Conservation (phyloP, 2,329 filamentous ascomycete species). For the Endoconidiophora laricicola region DNA sequence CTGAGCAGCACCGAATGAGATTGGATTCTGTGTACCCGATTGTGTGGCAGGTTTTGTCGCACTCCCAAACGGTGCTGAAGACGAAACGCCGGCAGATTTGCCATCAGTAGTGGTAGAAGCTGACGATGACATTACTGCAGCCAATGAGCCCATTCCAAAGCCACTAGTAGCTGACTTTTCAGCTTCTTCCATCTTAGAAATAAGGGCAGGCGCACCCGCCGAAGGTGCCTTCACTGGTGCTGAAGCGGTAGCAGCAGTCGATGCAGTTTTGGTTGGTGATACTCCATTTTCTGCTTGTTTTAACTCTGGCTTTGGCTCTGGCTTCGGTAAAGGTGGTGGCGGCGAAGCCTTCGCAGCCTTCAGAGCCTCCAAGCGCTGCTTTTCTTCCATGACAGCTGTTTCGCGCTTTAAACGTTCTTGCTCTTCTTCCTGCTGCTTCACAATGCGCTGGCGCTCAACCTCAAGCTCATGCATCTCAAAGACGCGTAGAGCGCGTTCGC, state of each 20-base stretch:
- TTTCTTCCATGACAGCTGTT: slow-evolving; percentile 29
- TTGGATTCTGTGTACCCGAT: neutral
- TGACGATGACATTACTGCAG: neutral
- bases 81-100: neutral
- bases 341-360: slow-evolving; percentile 28
- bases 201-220: neutral
- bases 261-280: neutral
- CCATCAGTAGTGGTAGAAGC: neutral
- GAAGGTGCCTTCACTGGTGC: neutral
- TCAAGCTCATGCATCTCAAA: slow-evolving; percentile 31
- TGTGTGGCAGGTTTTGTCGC: neutral
- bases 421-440: slow-evolving; percentile 29
- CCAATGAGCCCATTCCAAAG: too few species aligned
- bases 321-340: slow-evolving; percentile 24
- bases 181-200: neutral
- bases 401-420: slow-evolving; percentile 30
- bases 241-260: neutral
- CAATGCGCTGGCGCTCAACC: slow-evolving; percentile 27
- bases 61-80: neutral
- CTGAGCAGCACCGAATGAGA: neutral
- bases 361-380: slow-evolving; percentile 31
- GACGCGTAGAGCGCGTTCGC: slow-evolving; percentile 31
- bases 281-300: slow-evolving; percentile 9
- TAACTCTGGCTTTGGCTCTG: slow-evolving; percentile 13
- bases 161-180: neutral